Base-by-base conservation (phyloP, 2,329 filamentous ascomycete species). In the Cladosporium sp. region DNA sequence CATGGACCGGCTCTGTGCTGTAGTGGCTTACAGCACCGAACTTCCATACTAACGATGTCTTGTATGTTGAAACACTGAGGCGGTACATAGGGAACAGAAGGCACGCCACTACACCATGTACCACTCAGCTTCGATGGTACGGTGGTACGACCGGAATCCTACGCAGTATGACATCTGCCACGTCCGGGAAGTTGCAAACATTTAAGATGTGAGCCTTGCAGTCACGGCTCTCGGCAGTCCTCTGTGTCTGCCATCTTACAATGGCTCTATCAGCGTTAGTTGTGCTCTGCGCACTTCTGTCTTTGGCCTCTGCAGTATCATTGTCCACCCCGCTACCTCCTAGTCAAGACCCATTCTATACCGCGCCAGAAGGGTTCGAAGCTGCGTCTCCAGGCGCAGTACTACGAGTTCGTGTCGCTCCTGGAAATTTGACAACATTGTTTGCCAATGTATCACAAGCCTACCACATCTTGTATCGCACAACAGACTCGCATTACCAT, bases 321-420 rank as follows among this genome's bases (percentile, higher is more conserved):
- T 10, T 21, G 23, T 39, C 58, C 16, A 30, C 43, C 18, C 66
- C 71, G 10, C 49, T 77, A 0, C 74, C 74, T 14, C 78, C 78
- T n/a, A 74, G 70, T 26, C 58, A 74, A 58, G 78, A 79, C 63
- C 76, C 77, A 5, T 79, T 74, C 70, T 79, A 79, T 63, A 70
- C 69, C 10, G 69, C 76, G 5, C 75, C 77, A 13, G 18, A 30
- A 0, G 70, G 69, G 16, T 75, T 67, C 64, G 70, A 76, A 61
- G 54, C 54, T 30, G 63, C 72, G 7, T 65, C 68, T 7, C 77
- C 77, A 1, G 79, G 78, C 7, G 65, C 68, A 1, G 71, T 80
- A 25, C 74, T 80, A 48, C 71, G 74, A 28, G 64, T 76, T 26
- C 74, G 78, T 1, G 25, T 63, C 3, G 74, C 74, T 0, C 72